Evolutionary conservation across 352 stramenopile genomes (phyloP), one percentile per base, ranked within the genome.

Genomic region (Globisporangium nodosum): DNA sequence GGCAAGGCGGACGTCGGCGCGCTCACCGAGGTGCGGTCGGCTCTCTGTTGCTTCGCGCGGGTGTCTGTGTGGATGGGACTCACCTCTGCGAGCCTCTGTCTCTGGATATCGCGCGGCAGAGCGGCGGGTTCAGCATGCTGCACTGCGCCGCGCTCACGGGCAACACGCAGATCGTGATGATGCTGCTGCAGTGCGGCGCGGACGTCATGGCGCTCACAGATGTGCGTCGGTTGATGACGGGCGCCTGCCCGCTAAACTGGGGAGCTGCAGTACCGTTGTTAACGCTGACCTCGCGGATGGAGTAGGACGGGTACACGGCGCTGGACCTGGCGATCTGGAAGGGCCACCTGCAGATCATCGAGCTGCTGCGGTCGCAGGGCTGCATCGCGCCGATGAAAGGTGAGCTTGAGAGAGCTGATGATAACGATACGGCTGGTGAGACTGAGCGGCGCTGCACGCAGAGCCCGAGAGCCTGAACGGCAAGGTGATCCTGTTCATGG

Each of bases 151-250:
- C 71, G 47, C 71, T 93, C 42, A 79, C 78, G 39, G 84, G 83
- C 20, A 89, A 92, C 64, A 90, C 80, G 49, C 80, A 92, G 70
- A 88, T 92, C 70, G 73, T 87, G n/a, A 88, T 92, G 78, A 92
- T 92, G 83, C 65, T 93, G 40, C 69, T 93, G 33, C 83, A 93
- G 64, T 90, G 79, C 60, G 77, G 81, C 54, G 74, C 83, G 5
- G 81, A 90, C 64, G 77, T 91, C 39, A 72, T 85, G 54, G 77
- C 83, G 31, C 76, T 93, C 47, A 91, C 83, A 0, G 83, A 93
- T 43, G 82, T 92, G 67, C 24, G 66, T 64, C 24, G 24, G 24
- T 27, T 27, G 24, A 27, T 27, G 24, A 27, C 24, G 24, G 24
- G 24, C 24, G 24, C 24, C 24, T 27, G 24, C 24, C 24, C 24